These are phyloP conservation scores for Pythium dissotocum DNA, from an alignment of 352 stramenopile species.

Conservation along the genomic window DNA sequence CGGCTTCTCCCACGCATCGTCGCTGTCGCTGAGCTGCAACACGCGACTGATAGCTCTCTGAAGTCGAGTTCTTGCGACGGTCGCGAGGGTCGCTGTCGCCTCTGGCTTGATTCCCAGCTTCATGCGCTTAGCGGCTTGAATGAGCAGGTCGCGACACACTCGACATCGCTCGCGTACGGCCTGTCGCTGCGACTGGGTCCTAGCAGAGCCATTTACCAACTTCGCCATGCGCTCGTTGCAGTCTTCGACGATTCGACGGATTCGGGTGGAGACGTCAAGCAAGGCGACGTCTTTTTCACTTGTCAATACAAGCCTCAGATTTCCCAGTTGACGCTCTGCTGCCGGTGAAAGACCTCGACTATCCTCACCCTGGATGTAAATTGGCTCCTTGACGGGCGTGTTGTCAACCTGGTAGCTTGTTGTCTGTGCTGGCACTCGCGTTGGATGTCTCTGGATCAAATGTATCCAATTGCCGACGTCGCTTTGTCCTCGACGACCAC, in stretches of 20 bases:
- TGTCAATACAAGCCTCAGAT: not conserved
- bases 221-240: slow-evolving; percentile 21
- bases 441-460: not conserved
- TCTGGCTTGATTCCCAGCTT: slow-evolving; percentile 8
- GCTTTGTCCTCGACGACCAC: not conserved
- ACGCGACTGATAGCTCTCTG: slow-evolving; percentile 30
- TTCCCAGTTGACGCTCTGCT: not conserved
- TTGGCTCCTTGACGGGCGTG: not conserved
- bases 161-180: slow-evolving; percentile 19
- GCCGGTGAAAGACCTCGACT: not conserved
- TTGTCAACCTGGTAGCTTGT: not conserved
- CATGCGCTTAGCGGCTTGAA: slow-evolving; percentile 19
- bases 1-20: slow-evolving; percentile 45
- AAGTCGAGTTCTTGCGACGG: slow-evolving; percentile 15
- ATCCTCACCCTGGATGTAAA: not conserved
- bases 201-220: not conserved
- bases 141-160: slow-evolving; percentile 18
- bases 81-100: not conserved
- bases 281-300: not conserved
- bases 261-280: not conserved
- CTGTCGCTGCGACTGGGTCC: slow-evolving; percentile 2
- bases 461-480: not conserved
- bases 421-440: not conserved
- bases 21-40: slow-evolving; percentile 29
- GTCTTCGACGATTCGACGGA: slow-evolving; percentile 3